Evolutionary conservation across 2,329 filamentous ascomycete genomes (phyloP).

Genomic region (Aspergillus eucalypticola): DNA sequence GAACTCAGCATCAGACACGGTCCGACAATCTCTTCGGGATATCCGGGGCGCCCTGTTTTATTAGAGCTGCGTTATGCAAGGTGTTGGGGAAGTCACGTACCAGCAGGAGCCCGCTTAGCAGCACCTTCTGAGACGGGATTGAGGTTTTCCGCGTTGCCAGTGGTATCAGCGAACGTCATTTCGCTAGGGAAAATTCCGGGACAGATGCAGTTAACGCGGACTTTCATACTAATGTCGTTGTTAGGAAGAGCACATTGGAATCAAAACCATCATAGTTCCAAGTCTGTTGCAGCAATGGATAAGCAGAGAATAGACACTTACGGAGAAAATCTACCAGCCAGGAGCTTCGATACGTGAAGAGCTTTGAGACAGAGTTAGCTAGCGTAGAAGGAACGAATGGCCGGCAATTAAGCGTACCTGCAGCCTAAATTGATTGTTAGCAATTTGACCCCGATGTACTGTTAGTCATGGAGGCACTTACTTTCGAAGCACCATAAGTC

Average conservation of each 20-base stretch:
- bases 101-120: not conserved
- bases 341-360: not conserved
- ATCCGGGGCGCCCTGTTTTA: not conserved
- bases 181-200: not conserved
- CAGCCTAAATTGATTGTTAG: not conserved
- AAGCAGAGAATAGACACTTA: not conserved
- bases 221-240: not conserved
- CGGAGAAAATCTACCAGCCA: not conserved
- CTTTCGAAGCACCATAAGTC: not conserved
- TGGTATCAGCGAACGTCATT: not conserved
- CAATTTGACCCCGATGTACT: not conserved
- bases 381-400: too few species aligned
- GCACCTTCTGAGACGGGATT: not conserved
- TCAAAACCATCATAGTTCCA: too few species aligned
- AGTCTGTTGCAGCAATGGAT: too few species aligned
- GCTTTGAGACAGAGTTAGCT: not conserved
- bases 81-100: not conserved
- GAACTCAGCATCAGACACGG: not conserved
- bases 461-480: too few species aligned
- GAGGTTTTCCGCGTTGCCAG: not conserved
- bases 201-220: not conserved
- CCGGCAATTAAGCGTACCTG: not conserved
- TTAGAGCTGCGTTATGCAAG: too few species aligned
- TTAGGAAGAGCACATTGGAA: too few species aligned
- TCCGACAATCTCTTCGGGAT: not conserved